Percentiles rank a stretch among this genome's conserved stretches.
Evolutionary conservation across 2,329 filamentous ascomycete genomes (phyloP).

Genomic region (Aureobasidium lini): DNA sequence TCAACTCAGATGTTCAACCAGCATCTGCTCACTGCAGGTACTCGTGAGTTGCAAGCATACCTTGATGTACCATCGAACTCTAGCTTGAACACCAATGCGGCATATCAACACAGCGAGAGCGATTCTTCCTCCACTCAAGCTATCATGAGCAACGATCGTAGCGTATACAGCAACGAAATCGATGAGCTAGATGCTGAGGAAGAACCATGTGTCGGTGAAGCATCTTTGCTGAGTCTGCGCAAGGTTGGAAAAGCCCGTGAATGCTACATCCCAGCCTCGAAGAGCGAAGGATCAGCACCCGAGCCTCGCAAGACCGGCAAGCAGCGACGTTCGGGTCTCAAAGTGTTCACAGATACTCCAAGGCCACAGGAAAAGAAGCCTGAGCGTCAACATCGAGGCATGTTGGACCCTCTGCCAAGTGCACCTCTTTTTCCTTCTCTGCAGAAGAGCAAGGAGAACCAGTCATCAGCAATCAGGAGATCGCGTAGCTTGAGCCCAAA

Average conservation of each 20-base stretch:
- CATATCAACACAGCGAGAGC: background rate
- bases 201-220: background rate
- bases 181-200: background rate
- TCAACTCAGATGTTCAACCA: slow-evolving; percentile 5
- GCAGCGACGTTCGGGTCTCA: background rate
- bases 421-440: background rate
- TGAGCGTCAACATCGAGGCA: background rate
- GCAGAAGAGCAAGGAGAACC: background rate
- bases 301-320: background rate
- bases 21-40: slow-evolving; percentile 4
- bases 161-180: background rate
- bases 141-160: background rate
- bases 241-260: slow-evolving; percentile 9
- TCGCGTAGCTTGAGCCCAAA: background rate
- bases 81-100: background rate
- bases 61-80: background rate
- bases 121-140: background rate
- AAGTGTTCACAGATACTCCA: background rate
- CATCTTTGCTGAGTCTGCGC: background rate
- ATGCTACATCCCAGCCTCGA: background rate
- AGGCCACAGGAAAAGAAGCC: background rate
- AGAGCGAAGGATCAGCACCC: background rate
- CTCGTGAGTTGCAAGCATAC: slow-evolving; percentile 6
- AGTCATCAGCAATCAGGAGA: background rate
- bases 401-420: background rate